Conservation (phyloP, 176 grass and related monocot genomes). For the Ananas comosus region DNA sequence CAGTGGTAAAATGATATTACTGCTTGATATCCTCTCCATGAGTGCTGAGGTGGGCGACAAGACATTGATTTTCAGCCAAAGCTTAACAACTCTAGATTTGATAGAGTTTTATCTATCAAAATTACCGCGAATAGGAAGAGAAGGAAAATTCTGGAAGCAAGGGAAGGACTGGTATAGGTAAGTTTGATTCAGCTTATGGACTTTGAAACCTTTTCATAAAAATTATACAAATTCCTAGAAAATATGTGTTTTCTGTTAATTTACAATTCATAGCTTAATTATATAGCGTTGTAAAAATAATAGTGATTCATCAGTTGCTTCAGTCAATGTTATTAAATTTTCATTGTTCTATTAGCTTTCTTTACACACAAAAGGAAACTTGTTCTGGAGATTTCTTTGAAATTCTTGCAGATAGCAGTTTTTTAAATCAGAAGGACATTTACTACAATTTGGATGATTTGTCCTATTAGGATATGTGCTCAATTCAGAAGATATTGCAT, state of each 20-base stretch:
- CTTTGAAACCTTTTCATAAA: not conserved
- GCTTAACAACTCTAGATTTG: constrained; percentile 78
- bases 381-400: too few species aligned
- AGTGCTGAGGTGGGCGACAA: constrained; percentile 79
- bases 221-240: not conserved
- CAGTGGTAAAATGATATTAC: constrained; percentile 94
- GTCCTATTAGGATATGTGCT: too few species aligned
- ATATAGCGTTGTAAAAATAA: too few species aligned
- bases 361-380: too few species aligned
- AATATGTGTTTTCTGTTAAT: not conserved
- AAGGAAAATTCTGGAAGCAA: constrained; percentile 87
- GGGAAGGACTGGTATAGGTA: constrained; percentile 99
- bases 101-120: constrained; percentile 87
- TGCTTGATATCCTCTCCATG: constrained; percentile 77
- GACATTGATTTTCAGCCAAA: constrained; percentile 90
- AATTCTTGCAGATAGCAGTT: too few species aligned
- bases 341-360: too few species aligned
- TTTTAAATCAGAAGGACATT: too few species aligned
- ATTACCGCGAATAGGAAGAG: constrained; percentile 53
- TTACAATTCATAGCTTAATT: too few species aligned
- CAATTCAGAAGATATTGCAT: too few species aligned
- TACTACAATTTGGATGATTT: too few species aligned
- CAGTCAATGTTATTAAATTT: too few species aligned
- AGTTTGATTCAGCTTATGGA: constrained; percentile 2
- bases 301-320: too few species aligned